Percentiles rank a stretch among this genome's conserved stretches.
phyloP scores from a whole-genome alignment of 2,329 filamentous ascomycete species.

The Penicillium sp. region DNA sequence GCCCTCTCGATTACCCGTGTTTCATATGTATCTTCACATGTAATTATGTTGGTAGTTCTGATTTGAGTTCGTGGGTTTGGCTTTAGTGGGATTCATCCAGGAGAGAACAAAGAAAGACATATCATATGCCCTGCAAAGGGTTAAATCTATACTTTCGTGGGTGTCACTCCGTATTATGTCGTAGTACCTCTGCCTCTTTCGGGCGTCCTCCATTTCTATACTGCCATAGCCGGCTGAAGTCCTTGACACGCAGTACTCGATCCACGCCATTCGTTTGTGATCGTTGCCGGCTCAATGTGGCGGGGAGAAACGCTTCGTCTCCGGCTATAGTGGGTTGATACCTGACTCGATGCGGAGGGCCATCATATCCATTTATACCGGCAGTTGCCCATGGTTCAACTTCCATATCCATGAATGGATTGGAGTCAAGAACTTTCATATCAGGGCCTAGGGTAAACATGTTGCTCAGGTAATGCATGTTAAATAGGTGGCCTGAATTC shows the following conservation, averaged over 20 bases:
- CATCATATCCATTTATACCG: neutral
- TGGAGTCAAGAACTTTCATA: slow-evolving; percentile 27
- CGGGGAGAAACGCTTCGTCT: slow-evolving; percentile 15
- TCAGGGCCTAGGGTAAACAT: slow-evolving; percentile 42
- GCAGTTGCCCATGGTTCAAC: slow-evolving; percentile 18
- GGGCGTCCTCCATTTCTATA: slow-evolving; percentile 39
- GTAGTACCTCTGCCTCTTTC: slow-evolving; percentile 1
- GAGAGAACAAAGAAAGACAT: neutral
- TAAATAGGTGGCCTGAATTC: slow-evolving; percentile 43
- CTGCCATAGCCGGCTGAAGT: slow-evolving; percentile 41
- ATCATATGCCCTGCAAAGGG: neutral
- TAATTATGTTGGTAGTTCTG: neutral
- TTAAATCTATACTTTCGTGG: too few relatives aligned
- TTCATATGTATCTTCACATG: neutral
- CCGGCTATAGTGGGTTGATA: slow-evolving; percentile 4
- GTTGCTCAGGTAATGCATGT: slow-evolving; percentile 45
- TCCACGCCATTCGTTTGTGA: neutral
- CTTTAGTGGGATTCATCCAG: neutral
- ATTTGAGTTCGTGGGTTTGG: neutral
- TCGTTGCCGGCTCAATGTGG: neutral
- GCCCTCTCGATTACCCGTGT: neutral
- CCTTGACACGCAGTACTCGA: slow-evolving; percentile 28
- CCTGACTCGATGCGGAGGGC: neutral
- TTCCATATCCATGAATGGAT: slow-evolving; percentile 37
- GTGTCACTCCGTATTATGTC: neutral